A percentile compares a stretch with the other conserved stretches of the same genome.
phyloP scores from a whole-genome alignment of 169 alveolate species.

The Babesia divergens region DNA sequence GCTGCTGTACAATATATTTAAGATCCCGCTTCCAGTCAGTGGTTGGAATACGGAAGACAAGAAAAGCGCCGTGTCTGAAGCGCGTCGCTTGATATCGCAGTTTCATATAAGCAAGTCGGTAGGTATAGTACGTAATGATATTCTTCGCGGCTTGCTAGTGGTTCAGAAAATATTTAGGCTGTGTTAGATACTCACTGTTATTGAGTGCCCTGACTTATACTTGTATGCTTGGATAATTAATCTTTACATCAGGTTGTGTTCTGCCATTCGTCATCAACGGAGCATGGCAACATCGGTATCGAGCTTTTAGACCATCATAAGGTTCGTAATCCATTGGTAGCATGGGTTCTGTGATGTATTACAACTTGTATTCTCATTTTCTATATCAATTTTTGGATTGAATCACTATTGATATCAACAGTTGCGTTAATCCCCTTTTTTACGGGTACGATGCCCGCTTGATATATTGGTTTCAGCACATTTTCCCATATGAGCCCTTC shows the following conservation, averaged over 20 bases:
- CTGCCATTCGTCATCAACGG: neutral
- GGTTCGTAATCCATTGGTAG: neutral
- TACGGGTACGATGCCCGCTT: no score
- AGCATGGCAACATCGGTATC: neutral
- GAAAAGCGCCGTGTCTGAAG: neutral
- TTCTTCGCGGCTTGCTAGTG: no score
- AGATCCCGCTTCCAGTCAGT: neutral
- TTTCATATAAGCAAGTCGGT: constrained; percentile 9
- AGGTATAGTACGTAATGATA: neutral
- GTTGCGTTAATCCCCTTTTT: no score
- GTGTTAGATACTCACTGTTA: no score
- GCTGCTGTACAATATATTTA: neutral
- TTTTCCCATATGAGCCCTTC: no score
- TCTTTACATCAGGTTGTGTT: neutral
- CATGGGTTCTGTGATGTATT: neutral
- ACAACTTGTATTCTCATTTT: neutral
- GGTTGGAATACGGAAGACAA: neutral
- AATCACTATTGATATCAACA: neutral
- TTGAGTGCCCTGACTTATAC: no score
- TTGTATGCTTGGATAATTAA: neutral
- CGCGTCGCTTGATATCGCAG: neutral
- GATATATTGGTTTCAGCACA: no score
- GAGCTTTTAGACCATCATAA: neutral
- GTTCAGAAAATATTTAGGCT: no score
- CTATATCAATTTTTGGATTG: neutral